Evolutionary conservation across 2,329 filamentous ascomycete genomes (phyloP), one percentile per base, ranked within the genome.

Genomic region (Talaromyces sp.): DNA sequence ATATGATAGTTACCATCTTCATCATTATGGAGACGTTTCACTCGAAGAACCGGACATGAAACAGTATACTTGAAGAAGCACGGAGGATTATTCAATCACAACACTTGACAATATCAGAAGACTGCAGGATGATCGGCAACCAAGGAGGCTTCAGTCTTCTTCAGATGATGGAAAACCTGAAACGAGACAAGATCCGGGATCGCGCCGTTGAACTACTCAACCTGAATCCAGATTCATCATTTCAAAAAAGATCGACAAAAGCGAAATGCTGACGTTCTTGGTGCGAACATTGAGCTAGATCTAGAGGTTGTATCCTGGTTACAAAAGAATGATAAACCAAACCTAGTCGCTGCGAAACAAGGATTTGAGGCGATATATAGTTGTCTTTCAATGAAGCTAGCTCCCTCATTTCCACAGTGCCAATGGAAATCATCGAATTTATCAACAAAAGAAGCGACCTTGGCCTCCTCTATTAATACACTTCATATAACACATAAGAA

Each of bases 101-200:
- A 49, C 27, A 17, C 27, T 29, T 58, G 25, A 36, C 27, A 8
- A 47, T 61, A 27, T 61, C 27, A 22, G 40, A 49, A 29, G 45
- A 61, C 25, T 29, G 17, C 58, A 61, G 29, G 34, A 61, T 49
- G 27, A 61, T 61, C 40, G 58, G 40, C 45, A 61, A 47, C n/a
- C 25, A 61, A 49, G 58, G n/a, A 47, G 43, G 40, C 40, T n/a
- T 47, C 45, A 49, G 25, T 27, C 58, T 61, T 15, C 19, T 22
- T 10, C 8, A 61, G 29, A 61, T 22, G 58, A 49, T 61, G 40
- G 40, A 49, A 19, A 11, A 49, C 13, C 34, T 61, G 45, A 61
- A 49, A 27, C 27, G 54, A 36, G 25, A 47, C 25, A 61, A 49
- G 36, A 43, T 58, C 22, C 36, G 22, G 29, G 19, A 58, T 27